Base-by-base conservation (phyloP, 2,329 filamentous ascomycete species). In the Ilyonectria mors-panacis region DNA sequence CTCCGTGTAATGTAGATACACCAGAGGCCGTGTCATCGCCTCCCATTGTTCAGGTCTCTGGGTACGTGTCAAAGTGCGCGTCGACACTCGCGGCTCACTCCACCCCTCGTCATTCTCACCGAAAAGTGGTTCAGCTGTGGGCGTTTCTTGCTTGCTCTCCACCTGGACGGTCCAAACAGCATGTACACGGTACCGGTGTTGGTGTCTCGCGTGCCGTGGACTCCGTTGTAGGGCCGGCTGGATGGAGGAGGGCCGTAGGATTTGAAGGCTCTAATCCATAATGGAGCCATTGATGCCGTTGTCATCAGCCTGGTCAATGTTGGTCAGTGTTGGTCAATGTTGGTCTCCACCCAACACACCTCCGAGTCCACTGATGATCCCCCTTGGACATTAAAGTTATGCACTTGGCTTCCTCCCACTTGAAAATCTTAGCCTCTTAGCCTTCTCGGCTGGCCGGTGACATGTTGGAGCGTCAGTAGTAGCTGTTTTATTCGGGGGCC, bases 61-160 rank as follows among this genome's bases (percentile, higher is more conserved):
- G 63, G 53, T 61, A 65, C 63, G 51, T 60, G 50, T 54, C 30
- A 6, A 9, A 39, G 63, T 65, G 63, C 63, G 63, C 63, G 63
- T 65, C 63, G 57, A 60, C 56, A 59, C 39, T 65, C 63, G 63
- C 57, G 63, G 63, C 57, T 65, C 63, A 65, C 63, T 61, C 57
- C 63, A 61, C 63, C 42, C 28, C 51, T 57, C 44, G 57, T 48
- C 45, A 50, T 42, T 54, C 35, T 53, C 26, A 8, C 19, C 26
- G 23, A 61, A 60, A 39, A 57, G 61, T 58, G 61, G 57, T 26
- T 56, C 63, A 17, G 54, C 37, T 26, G 37, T 26, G 45, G 44
- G 12, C 30, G 44, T 30, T 54, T 23, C 35, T 13, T 23, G 23
- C 35, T 37, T n/a, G 19, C 47, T 53, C 30, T 45, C 61, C 54